phyloP scores from a whole-genome alignment of 306 rosid species.

The Glycyrrhiza uralensis region DNA sequence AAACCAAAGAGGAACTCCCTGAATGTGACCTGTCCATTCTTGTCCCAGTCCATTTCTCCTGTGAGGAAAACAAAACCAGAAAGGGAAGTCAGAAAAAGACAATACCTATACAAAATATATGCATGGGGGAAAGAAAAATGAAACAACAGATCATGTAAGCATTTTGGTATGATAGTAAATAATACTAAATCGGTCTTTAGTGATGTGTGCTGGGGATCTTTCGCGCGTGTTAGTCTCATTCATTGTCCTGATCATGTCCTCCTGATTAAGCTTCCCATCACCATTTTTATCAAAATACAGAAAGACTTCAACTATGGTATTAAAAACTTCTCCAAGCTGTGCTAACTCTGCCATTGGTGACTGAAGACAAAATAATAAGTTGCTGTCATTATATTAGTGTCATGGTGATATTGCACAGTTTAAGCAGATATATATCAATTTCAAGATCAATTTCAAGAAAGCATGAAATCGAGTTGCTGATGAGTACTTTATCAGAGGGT shows the following conservation, averaged over 20 bases:
- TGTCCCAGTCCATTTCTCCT: constrained; percentile 93
- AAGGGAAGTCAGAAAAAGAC: neutral
- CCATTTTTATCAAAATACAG: constrained; percentile 73
- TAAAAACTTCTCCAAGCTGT: constrained; percentile 64
- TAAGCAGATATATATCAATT: neutral
- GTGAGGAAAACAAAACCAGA: constrained; percentile 17
- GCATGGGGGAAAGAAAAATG: neutral
- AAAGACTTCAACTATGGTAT: constrained; percentile 65
- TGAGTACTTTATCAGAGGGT: constrained; percentile 44
- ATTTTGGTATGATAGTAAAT: constrained; percentile 29
- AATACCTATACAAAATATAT: neutral
- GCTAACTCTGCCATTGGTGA: constrained; percentile 51
- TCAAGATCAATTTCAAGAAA: constrained; percentile 21
- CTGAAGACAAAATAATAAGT: constrained; percentile 40
- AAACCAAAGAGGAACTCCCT: constrained; percentile 84
- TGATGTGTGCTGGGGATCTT: constrained; percentile 74
- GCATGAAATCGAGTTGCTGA: constrained; percentile 6
- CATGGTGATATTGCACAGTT: neutral
- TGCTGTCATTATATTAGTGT: neutral
- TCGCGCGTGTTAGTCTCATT: constrained; percentile 62
- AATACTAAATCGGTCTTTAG: constrained; percentile 58
- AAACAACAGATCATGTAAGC: constrained; percentile 4
- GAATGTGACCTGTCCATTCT: constrained; percentile 70
- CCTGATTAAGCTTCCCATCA: constrained; percentile 71
- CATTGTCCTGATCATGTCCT: constrained; percentile 68